Conservation (phyloP, 2,329 filamentous ascomycete species). For the Cytospora chrysosperma region DNA sequence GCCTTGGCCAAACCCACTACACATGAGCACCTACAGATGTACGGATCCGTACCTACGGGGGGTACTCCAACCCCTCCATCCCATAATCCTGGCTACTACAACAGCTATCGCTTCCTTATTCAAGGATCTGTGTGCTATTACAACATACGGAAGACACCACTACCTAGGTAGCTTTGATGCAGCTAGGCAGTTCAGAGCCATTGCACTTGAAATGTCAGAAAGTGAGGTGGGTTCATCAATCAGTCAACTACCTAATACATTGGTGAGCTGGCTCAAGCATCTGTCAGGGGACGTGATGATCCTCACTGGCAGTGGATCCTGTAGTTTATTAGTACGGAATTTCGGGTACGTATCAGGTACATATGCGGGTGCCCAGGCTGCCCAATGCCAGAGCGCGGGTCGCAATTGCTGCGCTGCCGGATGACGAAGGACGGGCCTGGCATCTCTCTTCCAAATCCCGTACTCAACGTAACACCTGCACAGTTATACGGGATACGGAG, state of each 20-base stretch:
- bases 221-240: not conserved
- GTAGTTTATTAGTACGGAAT: not conserved
- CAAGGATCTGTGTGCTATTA: not conserved
- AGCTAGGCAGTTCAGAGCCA: not conserved
- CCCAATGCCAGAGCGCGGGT: not conserved
- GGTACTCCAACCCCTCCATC: too few species aligned
- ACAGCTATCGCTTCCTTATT: not conserved
- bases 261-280: not conserved
- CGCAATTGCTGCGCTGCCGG: not conserved
- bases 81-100: not conserved
- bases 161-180: not conserved
- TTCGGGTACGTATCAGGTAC: not conserved
- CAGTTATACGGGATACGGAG: not conserved
- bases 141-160: not conserved
- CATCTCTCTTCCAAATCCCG: not conserved
- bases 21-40: too few species aligned
- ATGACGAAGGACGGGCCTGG: not conserved
- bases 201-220: not conserved
- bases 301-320: not conserved
- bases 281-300: not conserved
- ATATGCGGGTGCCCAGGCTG: not conserved
- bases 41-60: too few species aligned
- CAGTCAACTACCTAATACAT: not conserved
- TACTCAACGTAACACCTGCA: not conserved
- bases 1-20: too few species aligned